Evolutionary conservation across 2,329 filamentous ascomycete genomes (phyloP).

Genomic region (Tolypocladium pustulatum): DNA sequence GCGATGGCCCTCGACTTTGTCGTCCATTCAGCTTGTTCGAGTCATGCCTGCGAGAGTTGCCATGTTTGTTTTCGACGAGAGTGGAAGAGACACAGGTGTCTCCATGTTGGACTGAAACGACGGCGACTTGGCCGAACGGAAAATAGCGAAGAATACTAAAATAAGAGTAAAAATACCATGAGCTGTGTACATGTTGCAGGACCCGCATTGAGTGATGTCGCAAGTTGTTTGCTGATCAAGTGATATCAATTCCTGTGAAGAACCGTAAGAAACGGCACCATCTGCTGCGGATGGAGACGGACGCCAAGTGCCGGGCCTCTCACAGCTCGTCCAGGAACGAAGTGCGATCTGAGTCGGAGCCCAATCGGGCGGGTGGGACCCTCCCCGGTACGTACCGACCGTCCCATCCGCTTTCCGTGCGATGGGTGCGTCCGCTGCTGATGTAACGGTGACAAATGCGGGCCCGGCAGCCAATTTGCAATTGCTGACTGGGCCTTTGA

Average conservation of each 20-base stretch:
- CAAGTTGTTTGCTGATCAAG: background rate
- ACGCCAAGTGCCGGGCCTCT: background rate
- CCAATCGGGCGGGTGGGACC: no score
- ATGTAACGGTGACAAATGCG: constrained; percentile 2
- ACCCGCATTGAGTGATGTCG: background rate
- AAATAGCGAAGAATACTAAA: background rate
- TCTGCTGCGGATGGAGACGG: background rate
- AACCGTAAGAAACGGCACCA: background rate
- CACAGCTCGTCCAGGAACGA: background rate
- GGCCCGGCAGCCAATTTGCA: background rate
- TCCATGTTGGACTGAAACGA: background rate
- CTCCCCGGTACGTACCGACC: background rate
- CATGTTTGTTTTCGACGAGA: background rate
- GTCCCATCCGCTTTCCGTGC: background rate
- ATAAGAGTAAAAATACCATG: background rate
- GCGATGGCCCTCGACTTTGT: background rate
- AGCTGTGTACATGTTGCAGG: no score
- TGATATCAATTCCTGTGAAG: background rate
- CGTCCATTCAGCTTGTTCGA: background rate
- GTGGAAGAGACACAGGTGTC: background rate
- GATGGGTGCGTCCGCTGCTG: background rate
- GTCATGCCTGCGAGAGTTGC: background rate
- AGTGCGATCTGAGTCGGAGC: no score
- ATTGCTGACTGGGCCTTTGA: background rate
- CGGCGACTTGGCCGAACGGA: background rate